Conservation (phyloP, 495 filamentous ascomycete species). For the Entonaema liquescens region DNA sequence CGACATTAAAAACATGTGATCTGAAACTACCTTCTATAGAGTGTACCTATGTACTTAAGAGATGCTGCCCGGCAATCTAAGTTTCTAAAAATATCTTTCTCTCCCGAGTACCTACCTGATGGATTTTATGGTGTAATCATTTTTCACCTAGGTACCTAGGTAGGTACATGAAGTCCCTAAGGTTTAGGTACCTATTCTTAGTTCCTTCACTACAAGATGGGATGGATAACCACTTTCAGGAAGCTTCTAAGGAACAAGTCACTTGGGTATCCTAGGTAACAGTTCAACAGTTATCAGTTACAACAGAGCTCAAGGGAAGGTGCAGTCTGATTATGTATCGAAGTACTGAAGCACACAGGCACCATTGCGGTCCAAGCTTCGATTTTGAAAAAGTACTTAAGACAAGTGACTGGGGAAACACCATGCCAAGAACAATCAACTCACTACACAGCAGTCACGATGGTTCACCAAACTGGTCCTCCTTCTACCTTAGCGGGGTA, state of each 20-base stretch:
- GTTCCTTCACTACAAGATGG: too few relatives aligned
- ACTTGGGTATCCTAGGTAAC: background rate
- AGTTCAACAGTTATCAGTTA: background rate
- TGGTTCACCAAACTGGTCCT: background rate
- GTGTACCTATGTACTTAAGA: too few relatives aligned
- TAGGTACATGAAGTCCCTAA: too few relatives aligned
- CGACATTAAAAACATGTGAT: too few relatives aligned
- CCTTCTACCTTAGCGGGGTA: background rate
- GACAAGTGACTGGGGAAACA: background rate
- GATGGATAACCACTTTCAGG: too few relatives aligned
- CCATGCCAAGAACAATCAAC: background rate
- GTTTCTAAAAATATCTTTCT: too few relatives aligned
- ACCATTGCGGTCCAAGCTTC: background rate
- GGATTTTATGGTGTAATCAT: too few relatives aligned
- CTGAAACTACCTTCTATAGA: too few relatives aligned
- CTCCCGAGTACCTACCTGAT: too few relatives aligned
- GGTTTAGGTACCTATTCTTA: too few relatives aligned
- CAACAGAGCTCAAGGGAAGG: background rate
- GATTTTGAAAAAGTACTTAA: background rate
- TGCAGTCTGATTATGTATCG: background rate
- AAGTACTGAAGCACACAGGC: conserved; percentile 9
- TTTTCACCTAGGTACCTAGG: too few relatives aligned
- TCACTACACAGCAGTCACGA: background rate
- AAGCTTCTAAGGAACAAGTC: background rate
- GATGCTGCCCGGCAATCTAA: too few relatives aligned